Conservation (phyloP, 2,329 filamentous ascomycete genomes). For the Cladosporium austrohemisphaericum region DNA sequence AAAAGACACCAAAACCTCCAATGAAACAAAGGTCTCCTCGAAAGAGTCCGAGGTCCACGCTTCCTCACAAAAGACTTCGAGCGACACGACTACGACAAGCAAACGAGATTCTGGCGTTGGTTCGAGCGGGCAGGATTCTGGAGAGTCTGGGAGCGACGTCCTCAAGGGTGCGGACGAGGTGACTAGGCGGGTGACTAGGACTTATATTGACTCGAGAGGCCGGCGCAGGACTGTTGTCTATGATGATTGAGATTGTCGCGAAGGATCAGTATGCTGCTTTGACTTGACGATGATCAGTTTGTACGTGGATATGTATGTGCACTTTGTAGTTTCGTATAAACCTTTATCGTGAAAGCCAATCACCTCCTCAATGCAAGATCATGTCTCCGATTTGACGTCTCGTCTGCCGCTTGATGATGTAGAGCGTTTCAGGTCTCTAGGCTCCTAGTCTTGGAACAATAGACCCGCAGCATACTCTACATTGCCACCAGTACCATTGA, state of each 20-base stretch:
- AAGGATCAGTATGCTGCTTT: not conserved
- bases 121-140: not conserved
- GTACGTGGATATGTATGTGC: not conserved
- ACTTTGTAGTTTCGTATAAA: no score
- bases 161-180: conserved; percentile 3
- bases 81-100: not conserved
- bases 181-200: not conserved
- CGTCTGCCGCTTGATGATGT: no score
- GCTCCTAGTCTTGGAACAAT: conserved; percentile 39
- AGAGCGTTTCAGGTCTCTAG: conserved; percentile 7
- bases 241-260: not conserved
- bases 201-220: conserved; percentile 5
- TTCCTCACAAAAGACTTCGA: not conserved
- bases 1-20: no score
- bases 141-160: not conserved
- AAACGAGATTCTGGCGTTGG: not conserved
- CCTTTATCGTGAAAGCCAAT: no score
- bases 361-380: no score
- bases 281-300: not conserved
- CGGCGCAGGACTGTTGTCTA: conserved; percentile 10
- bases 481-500: conserved; percentile 48
- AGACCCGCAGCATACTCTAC: conserved; percentile 48
- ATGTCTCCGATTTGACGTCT: no score
- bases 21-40: no score
- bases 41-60: not conserved